Evolutionary conservation across 495 filamentous ascomycete genomes (phyloP).

Genomic region (Annulohypoxylon bovei): DNA sequence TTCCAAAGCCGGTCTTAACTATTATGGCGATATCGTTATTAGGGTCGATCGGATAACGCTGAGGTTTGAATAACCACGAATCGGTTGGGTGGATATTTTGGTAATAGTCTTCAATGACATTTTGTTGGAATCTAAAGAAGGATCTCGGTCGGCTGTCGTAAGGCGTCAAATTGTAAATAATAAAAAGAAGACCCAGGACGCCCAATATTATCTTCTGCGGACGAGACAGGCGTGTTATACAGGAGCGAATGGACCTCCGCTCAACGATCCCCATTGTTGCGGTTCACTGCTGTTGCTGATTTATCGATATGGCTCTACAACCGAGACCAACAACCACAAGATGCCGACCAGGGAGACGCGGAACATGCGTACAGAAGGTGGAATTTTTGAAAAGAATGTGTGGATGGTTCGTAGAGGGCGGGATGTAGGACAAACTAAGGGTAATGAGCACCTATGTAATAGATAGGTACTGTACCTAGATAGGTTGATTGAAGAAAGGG

Average conservation of each 20-base stretch:
- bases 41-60: constrained; percentile 47
- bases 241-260: constrained; percentile 42
- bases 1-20: constrained; percentile 60
- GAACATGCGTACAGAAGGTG: constrained; percentile 32
- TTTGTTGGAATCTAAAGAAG: constrained; percentile 47
- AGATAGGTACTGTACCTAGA: neutral
- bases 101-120: constrained; percentile 39
- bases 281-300: constrained; percentile 10
- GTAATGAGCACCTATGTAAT: neutral
- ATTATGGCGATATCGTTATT: constrained; percentile 52
- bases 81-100: constrained; percentile 45
- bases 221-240: constrained; percentile 40
- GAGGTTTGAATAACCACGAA: constrained; percentile 41
- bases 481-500: constrained; percentile 3
- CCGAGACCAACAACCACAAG: constrained; percentile 3
- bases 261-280: constrained; percentile 43
- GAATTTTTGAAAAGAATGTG: constrained; percentile 12
- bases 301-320: constrained; percentile 7
- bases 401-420: neutral
- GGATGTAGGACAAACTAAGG: neutral
- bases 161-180: constrained; percentile 40
- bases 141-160: constrained; percentile 40
- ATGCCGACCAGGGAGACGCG: neutral
- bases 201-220: constrained; percentile 42
- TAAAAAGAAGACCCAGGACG: constrained; percentile 33